Evolutionary conservation across 1,284 basidiomycete species (phyloP).

Genomic region (Tausonia pullulans): DNA sequence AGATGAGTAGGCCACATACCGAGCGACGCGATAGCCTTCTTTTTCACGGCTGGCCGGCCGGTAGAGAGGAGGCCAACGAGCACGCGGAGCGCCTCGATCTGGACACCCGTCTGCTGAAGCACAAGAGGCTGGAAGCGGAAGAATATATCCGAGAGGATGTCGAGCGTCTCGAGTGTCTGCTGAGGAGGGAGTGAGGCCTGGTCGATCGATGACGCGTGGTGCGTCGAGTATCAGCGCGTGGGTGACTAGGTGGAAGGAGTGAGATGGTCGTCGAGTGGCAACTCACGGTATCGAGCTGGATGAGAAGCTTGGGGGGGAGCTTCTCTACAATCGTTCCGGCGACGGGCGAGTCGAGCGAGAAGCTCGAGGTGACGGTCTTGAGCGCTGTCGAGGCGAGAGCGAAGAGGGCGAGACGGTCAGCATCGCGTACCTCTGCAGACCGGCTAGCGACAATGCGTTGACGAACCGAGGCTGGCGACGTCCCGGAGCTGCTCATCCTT

Average conservation of each 20-base stretch:
- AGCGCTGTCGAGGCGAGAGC: constrained; percentile 46
- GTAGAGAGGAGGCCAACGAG: constrained; percentile 66
- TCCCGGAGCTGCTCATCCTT: constrained; percentile 46
- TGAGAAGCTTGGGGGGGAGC: constrained; percentile 71
- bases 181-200: constrained; percentile 54
- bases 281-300: constrained; percentile 61
- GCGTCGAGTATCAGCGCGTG: background rate
- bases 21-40: constrained; percentile 76
- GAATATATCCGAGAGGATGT: constrained; percentile 84
- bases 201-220: background rate
- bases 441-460: background rate
- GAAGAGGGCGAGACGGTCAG: background rate
- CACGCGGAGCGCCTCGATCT: constrained; percentile 50
- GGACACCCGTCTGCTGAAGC: constrained; percentile 41
- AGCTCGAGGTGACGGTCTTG: constrained; percentile 85
- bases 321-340: constrained; percentile 70
- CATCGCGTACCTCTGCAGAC: background rate
- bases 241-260: background rate
- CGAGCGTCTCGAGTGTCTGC: constrained; percentile 77
- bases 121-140: constrained; percentile 67
- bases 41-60: constrained; percentile 69
- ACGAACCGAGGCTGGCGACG: constrained; percentile 78
- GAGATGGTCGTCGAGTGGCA: constrained; percentile 6
- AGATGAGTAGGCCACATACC: constrained; percentile 20
- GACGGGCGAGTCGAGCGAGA: constrained; percentile 67